Percentiles rank a stretch among this genome's conserved stretches.
Conservation (phyloP, 768 basidiomycete species). For the Boletus eberwhitei region DNA sequence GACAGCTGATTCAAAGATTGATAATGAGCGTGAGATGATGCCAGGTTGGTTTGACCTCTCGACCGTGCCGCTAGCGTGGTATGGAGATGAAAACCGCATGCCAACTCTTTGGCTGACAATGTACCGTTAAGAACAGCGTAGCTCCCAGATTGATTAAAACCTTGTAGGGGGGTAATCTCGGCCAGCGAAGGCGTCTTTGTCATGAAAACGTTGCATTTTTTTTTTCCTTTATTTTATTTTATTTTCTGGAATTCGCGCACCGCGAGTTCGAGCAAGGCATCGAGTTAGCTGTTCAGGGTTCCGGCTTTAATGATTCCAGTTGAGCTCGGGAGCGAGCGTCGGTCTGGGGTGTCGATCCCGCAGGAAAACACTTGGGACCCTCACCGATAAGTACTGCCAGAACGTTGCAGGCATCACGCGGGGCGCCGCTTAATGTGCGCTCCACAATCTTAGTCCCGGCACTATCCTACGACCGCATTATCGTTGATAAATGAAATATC, state of each 20-base stretch:
- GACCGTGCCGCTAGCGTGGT: not conserved
- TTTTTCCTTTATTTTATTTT: not conserved
- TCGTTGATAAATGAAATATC: conserved; percentile 1
- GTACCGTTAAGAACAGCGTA: not conserved
- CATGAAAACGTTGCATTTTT: not conserved
- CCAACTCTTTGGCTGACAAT: not conserved
- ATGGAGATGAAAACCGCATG: conserved; percentile 7
- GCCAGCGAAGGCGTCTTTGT: not conserved
- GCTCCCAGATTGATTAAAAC: conserved; percentile 15
- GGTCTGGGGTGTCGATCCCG: conserved; percentile 2
- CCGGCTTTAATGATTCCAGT: not conserved
- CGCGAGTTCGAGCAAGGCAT: not conserved
- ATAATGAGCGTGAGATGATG: conserved; percentile 6
- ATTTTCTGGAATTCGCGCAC: not conserved
- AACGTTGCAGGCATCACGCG: not conserved
- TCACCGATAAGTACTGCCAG: too few species aligned
- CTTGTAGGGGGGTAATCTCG: not conserved
- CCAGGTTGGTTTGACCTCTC: not conserved
- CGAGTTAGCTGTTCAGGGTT: not conserved
- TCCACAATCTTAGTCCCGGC: not conserved
- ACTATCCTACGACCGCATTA: not conserved
- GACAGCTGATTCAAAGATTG: not conserved
- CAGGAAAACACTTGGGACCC: not conserved
- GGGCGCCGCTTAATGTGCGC: conserved; percentile 8
- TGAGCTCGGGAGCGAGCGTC: not conserved